Conservation (phyloP, 352 stramenopile genomes). For the Bremia lactucae region DNA sequence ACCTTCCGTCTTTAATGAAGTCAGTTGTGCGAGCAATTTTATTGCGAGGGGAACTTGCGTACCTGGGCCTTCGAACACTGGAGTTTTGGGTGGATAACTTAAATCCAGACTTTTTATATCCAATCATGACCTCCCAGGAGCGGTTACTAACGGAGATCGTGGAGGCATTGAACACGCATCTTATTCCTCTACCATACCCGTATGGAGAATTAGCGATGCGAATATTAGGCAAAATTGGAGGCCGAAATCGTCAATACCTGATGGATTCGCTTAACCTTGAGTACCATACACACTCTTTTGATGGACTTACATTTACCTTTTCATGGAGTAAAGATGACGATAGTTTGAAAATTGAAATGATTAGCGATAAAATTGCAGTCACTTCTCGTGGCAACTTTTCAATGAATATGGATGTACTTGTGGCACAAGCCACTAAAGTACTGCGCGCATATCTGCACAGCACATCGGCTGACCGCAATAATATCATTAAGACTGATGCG, state of each 20-base stretch:
- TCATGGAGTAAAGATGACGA: slow-evolving; percentile 25
- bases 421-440: slow-evolving; percentile 34
- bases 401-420: slow-evolving; percentile 52
- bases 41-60: slow-evolving; percentile 91
- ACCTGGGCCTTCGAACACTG: slow-evolving; percentile 90
- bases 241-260: slow-evolving; percentile 85
- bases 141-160: slow-evolving; percentile 91
- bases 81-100: slow-evolving; percentile 99
- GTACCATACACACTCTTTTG: slow-evolving; percentile 33
- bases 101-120: slow-evolving; percentile 94
- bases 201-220: slow-evolving; percentile 93
- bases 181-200: slow-evolving; percentile 93
- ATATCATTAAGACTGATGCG: slow-evolving; percentile 46
- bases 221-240: slow-evolving; percentile 96
- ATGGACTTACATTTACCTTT: slow-evolving; percentile 42
- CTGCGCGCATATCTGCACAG: slow-evolving; percentile 55
- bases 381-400: slow-evolving; percentile 12
- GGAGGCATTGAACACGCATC: slow-evolving; percentile 89
- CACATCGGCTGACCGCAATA: slow-evolving; percentile 36
- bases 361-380: slow-evolving; percentile 1
- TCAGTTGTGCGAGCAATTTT: slow-evolving; percentile 91
- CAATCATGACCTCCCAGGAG: slow-evolving; percentile 87
- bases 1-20: slow-evolving; percentile 93
- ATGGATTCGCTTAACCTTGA: slow-evolving; percentile 71
- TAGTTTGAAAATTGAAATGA: slow-evolving; percentile 16